Conservation (phyloP, 768 basidiomycete genomes). For the Boletus pseudopeckii region DNA sequence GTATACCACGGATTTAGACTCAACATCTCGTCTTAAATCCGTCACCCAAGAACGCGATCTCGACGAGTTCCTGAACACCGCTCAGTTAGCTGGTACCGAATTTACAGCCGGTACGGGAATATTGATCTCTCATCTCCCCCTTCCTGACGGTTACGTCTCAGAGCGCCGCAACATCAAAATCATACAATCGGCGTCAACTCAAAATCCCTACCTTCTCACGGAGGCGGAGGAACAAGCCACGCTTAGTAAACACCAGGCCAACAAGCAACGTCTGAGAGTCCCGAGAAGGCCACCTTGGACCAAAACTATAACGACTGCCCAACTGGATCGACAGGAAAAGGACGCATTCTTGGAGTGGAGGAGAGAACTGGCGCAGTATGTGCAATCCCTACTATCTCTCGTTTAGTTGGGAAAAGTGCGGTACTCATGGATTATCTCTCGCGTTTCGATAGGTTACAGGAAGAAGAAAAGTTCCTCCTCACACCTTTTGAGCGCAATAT, state of each 20-base stretch:
- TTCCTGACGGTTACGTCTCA: conserved; percentile 23
- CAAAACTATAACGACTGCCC: conserved; percentile 66
- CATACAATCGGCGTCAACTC: conserved; percentile 52
- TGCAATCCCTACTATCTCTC: conserved; percentile 13
- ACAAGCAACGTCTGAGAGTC: conserved; percentile 74
- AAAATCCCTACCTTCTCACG: conserved; percentile 84
- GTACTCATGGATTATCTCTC: not conserved
- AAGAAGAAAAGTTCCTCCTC: conserved; percentile 80
- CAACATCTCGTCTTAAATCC: conserved; percentile 71
- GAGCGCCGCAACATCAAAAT: conserved; percentile 81
- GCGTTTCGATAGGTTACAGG: conserved; percentile 62
- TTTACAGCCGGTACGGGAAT: conserved; percentile 82
- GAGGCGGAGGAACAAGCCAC: conserved; percentile 79
- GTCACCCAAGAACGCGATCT: conserved; percentile 95
- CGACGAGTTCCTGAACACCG: conserved; percentile 93
- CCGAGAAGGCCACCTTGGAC: conserved; percentile 91
- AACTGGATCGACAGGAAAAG: conserved; percentile 88
- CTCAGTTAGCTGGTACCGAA: conserved; percentile 90
- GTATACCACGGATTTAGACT: conserved; percentile 76
- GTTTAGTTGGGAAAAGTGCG: not conserved
- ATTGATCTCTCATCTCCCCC: not conserved
- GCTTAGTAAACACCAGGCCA: conserved; percentile 67
- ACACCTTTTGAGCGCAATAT: conserved; percentile 97
- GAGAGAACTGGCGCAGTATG: conserved; percentile 85
- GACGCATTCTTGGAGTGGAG: conserved; percentile 92